Evolutionary conservation across 306 rosid species (phyloP).

Genomic region (Quercus dentata): DNA sequence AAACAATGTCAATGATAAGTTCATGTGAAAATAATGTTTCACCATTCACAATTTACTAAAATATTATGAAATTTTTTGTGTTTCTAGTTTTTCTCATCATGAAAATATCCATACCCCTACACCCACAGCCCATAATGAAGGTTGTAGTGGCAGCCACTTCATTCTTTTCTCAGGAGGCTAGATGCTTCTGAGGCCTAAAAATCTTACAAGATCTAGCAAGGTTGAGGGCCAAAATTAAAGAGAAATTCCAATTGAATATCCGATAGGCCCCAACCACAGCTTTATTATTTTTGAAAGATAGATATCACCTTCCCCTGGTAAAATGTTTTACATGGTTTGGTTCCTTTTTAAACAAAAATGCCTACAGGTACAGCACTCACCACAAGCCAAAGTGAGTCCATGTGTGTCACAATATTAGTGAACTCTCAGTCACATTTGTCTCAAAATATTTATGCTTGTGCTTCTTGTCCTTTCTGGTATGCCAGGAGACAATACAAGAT

Average conservation of each 20-base stretch:
- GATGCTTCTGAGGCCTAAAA: neutral
- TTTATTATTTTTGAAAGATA: neutral
- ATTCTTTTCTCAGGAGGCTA: neutral
- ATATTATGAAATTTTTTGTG: neutral
- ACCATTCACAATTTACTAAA: too few species aligned
- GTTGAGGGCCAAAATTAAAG: neutral
- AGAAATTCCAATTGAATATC: neutral
- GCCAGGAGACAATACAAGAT: neutral
- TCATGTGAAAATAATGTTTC: too few species aligned
- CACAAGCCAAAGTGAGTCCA: neutral
- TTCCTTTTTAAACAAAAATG: neutral
- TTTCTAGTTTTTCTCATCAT: neutral
- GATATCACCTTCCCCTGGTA: too few species aligned
- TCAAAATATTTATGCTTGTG: neutral
- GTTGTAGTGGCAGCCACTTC: neutral
- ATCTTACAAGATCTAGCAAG: neutral
- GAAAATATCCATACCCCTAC: neutral
- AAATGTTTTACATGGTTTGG: neutral
- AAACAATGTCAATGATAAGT: too few species aligned
- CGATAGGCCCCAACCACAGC: neutral
- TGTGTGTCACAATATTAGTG: too few species aligned
- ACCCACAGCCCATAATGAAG: neutral
- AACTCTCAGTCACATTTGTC: neutral
- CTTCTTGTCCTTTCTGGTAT: neutral
- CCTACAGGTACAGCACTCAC: neutral